Evolutionary conservation across 2,329 filamentous ascomycete genomes (phyloP).

Genomic region (Lachnellula occidentalis): DNA sequence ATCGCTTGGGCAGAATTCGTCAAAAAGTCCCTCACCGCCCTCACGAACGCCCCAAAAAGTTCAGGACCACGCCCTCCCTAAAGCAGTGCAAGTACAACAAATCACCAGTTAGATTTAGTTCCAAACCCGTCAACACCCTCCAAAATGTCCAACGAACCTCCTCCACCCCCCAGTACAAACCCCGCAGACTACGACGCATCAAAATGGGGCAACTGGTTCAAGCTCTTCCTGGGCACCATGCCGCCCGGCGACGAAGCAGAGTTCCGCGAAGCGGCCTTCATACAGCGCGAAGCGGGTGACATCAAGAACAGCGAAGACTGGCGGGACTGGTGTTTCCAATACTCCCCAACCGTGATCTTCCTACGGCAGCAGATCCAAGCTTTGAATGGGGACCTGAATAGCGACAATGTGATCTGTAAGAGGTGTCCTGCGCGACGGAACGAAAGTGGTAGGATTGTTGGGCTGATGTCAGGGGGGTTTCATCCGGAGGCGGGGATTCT

Average conservation of each 20-base stretch:
- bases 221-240: conserved; percentile 69
- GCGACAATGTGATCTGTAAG: conserved; percentile 72
- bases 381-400: conserved; percentile 71
- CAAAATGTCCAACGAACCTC: conserved; percentile 9
- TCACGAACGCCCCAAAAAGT: conserved; percentile 1
- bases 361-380: conserved; percentile 73
- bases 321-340: conserved; percentile 76
- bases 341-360: conserved; percentile 84
- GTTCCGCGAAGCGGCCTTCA: conserved; percentile 74
- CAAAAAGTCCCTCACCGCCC: background rate
- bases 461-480: conserved; percentile 67
- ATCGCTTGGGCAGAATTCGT: background rate
- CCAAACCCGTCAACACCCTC: background rate
- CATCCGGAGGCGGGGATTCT: conserved; percentile 80
- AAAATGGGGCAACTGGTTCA: conserved; percentile 79
- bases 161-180: background rate
- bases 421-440: conserved; percentile 62
- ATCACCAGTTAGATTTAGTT: background rate
- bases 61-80: conserved; percentile 8
- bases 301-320: conserved; percentile 75
- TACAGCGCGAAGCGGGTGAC: conserved; percentile 69
- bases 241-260: conserved; percentile 62
- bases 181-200: conserved; percentile 57
- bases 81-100: background rate
- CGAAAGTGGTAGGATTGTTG: conserved; percentile 34